Evolutionary conservation across 345 rosid genomes (phyloP).

Genomic region (Combretum micranthum): DNA sequence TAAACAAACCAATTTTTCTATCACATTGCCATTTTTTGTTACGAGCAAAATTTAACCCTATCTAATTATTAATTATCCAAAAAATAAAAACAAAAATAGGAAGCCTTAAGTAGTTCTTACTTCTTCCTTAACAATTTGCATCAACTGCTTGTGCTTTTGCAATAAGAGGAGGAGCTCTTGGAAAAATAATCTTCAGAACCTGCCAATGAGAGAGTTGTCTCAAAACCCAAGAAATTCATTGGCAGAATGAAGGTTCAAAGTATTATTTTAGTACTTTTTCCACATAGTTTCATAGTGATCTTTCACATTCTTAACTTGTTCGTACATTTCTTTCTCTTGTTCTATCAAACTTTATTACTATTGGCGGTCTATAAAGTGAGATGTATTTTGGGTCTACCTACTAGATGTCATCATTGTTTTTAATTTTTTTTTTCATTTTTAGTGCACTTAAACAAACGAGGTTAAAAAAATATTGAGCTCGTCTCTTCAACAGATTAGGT

Average conservation of each 20-base stretch:
- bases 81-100: too few species aligned
- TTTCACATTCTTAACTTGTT: not conserved
- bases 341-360: slow-evolving; percentile 8
- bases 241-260: slow-evolving; percentile 99
- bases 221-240: slow-evolving; percentile 68
- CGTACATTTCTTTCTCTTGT: too few species aligned
- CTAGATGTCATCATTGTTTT: too few species aligned
- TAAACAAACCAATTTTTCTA: too few species aligned
- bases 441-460: too few species aligned
- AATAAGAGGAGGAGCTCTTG: slow-evolving; percentile 89
- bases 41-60: too few species aligned
- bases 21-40: too few species aligned
- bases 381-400: slow-evolving; percentile 60
- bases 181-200: slow-evolving; percentile 59
- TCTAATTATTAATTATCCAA: too few species aligned
- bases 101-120: not conserved
- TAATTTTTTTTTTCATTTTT: too few species aligned
- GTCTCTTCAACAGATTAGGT: too few species aligned
- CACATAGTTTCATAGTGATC: not conserved
- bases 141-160: slow-evolving; percentile 71
- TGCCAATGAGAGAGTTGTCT: slow-evolving; percentile 48
- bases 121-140: slow-evolving; percentile 56
- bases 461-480: too few species aligned
- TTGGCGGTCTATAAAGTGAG: slow-evolving; percentile 84
- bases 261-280: slow-evolving; percentile 14